A percentile compares a stretch with the other conserved stretches of the same genome.
These are phyloP conservation scores for Choiromyces venosus DNA, from an alignment of 495 filamentous ascomycete species.

Conservation along the genomic window DNA sequence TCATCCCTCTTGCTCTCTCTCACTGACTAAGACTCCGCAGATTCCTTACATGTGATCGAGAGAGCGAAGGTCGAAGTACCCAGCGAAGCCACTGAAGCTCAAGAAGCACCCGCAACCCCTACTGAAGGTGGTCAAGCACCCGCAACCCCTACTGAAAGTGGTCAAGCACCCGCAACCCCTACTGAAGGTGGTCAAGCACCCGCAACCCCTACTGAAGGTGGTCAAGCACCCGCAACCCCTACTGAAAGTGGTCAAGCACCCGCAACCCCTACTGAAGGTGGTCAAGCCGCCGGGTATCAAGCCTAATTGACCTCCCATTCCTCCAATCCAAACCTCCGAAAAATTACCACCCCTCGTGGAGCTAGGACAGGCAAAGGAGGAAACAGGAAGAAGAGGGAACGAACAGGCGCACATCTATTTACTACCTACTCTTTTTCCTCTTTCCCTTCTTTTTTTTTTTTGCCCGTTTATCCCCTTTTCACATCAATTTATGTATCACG, in stretches of 20 bases:
- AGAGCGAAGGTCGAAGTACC: background rate
- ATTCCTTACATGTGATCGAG: background rate
- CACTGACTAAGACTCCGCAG: background rate
- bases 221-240: background rate
- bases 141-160: background rate
- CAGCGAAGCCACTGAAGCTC: background rate
- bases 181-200: background rate
- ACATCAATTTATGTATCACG: slow-evolving; percentile 1
- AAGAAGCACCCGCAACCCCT: background rate
- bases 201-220: background rate
- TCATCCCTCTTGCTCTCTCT: background rate
- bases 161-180: background rate
- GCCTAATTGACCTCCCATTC: background rate
- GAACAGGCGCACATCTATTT: background rate
- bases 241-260: no score
- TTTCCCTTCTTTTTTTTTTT: slow-evolving; percentile 3
- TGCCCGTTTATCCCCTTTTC: background rate
- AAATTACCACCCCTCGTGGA: background rate
- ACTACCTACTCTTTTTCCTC: background rate
- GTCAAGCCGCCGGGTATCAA: no score
- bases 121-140: background rate
- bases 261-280: no score
- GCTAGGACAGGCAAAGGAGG: background rate
- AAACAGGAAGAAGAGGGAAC: background rate
- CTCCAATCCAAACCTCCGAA: background rate